These are phyloP conservation scores for Larix sibirica DNA, from an alignment of 83 land plant genomes.

Conservation along the genomic window DNA sequence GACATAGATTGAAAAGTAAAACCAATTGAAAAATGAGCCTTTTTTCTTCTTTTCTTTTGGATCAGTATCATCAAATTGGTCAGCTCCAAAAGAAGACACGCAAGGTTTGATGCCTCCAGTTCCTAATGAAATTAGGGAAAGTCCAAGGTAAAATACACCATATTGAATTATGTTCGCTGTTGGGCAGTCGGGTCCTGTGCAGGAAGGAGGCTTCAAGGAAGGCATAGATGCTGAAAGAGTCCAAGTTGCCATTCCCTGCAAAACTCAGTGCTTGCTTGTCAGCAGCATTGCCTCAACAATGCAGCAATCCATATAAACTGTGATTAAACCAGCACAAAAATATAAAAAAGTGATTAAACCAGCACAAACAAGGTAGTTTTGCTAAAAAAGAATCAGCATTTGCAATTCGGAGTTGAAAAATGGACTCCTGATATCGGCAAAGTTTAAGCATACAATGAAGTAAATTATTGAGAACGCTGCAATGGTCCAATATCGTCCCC, in stretches of 20 bases:
- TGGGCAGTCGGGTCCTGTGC: constrained; percentile 16
- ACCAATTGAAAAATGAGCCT: constrained; percentile 74
- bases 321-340: background rate
- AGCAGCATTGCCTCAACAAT: no score
- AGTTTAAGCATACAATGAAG: constrained; percentile 27
- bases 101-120: constrained; percentile 67
- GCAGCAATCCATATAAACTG: background rate
- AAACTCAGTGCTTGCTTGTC: background rate
- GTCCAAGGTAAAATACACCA: constrained; percentile 32
- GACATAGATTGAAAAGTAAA: constrained; percentile 53
- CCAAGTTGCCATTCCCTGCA: constrained; percentile 53
- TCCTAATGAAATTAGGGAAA: constrained; percentile 52
- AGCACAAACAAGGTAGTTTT: background rate
- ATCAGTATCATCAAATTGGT: constrained; percentile 65
- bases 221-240: constrained; percentile 45
- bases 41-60: constrained; percentile 41
- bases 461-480: constrained; percentile 39
- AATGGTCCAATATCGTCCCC: constrained; percentile 59
- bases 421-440: background rate
- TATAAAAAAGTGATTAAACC: background rate
- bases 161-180: constrained; percentile 18
- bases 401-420: background rate
- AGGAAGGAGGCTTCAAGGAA: constrained; percentile 21
- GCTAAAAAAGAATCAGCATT: background rate
- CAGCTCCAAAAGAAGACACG: constrained; percentile 68